Percentiles rank a stretch among this genome's conserved stretches.
These are phyloP conservation scores for Niebla homalea DNA, from an alignment of 495 filamentous ascomycete genomes.

Conservation along the genomic window DNA sequence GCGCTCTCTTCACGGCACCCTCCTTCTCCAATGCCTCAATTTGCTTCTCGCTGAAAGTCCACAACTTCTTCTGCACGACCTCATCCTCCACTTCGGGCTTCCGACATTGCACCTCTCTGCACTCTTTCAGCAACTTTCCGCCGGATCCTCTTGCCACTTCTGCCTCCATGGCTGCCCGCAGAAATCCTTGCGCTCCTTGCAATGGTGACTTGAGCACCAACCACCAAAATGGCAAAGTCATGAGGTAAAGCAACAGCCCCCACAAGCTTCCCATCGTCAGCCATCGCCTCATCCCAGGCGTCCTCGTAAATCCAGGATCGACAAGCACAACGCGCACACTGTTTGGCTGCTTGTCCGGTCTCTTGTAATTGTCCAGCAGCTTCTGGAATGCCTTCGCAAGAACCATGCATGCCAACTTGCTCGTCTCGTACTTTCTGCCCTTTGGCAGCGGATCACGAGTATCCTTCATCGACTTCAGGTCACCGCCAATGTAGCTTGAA, in stretches of 20 bases:
- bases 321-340: constrained; percentile 71
- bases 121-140: constrained; percentile 74
- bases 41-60: constrained; percentile 76
- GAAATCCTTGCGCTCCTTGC: constrained; percentile 74
- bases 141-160: constrained; percentile 45
- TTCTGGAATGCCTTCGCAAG: constrained; percentile 84
- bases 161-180: constrained; percentile 75
- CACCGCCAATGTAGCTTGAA: constrained; percentile 64
- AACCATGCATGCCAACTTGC: constrained; percentile 78
- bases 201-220: constrained; percentile 69
- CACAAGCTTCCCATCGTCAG: constrained; percentile 69
- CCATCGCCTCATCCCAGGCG: constrained; percentile 77
- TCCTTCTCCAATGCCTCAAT: constrained; percentile 76
- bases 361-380: constrained; percentile 64
- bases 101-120: constrained; percentile 55
- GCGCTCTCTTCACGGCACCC: constrained; percentile 49
- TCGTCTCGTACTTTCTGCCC: constrained; percentile 56
- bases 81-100: constrained; percentile 69
- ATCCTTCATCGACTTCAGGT: constrained; percentile 32
- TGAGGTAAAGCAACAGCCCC: constrained; percentile 66
- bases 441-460: constrained; percentile 12
- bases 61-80: constrained; percentile 63
- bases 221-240: constrained; percentile 73
- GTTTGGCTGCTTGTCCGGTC: constrained; percentile 68
- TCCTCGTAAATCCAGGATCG: constrained; percentile 73